Evolutionary conservation across 202 grass and related monocot species (phyloP), one percentile per base, ranked within the genome.

Genomic region (Zoysia matrella): DNA sequence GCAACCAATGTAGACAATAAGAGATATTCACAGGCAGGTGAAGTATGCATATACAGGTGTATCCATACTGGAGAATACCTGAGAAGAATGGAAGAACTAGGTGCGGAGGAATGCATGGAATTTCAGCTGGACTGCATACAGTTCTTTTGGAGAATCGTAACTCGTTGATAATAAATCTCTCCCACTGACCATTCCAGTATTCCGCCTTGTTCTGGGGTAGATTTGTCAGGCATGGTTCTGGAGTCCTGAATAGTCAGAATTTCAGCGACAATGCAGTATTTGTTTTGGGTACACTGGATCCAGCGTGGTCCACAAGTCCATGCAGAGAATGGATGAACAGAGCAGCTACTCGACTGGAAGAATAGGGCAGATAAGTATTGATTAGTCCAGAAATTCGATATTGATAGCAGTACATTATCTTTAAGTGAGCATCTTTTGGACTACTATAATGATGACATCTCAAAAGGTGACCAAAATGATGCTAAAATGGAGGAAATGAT

Each of bases 191-290:
- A 58, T 58, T 58, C 15, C 22, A 62, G 22, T 39, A 62, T 62
- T 61, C 78, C 5, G 47, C 67, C 60, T 82, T 43, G 52, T n/a
- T 85, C 70, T 81, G 39, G 47, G 43, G 11, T 48, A 52, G 7
- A 75, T 76, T n/a, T 79, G 79, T 68, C 74, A 69, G 67, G 18
- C 73, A 73, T 74, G 53, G 60, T 77, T 81, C 72, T 45, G 68
- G 52, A 54, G 39, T 60, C 60, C 66, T 88, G 67, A 89, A 73
- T 82, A 41, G 57, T 49, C 83, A 74, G 58, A 74, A 62, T 75
- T 72, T 55, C 73, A 86, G 73, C 13, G 18, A 44, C 60, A 77
- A 49, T 42, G n/a, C 78, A 78, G 83, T 63, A 74, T 62, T 47
- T 56, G 78, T 86, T 74, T 68, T 61, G 15, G 40, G 10, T 14